These are phyloP conservation scores for Nephelium lappaceum DNA, from an alignment of 345 rosid species.

Conservation along the genomic window DNA sequence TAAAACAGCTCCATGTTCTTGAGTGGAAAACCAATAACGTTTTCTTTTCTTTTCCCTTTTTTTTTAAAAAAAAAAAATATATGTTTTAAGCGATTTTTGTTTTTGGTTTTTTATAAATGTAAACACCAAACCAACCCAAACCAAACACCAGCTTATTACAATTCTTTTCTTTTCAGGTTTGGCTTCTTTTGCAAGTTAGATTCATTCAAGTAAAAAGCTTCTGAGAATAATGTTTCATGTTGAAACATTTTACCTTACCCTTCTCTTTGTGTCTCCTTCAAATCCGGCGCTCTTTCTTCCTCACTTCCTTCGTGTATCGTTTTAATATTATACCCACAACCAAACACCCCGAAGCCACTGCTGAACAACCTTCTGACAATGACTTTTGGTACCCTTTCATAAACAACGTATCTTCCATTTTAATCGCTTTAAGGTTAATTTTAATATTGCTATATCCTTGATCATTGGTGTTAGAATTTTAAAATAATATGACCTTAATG, in stretches of 20 bases:
- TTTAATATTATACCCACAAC: background rate
- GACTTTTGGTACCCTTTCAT: background rate
- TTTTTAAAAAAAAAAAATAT: background rate
- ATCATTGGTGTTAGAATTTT: too few relatives aligned
- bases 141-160: background rate
- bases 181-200: slow-evolving; percentile 37
- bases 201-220: slow-evolving; percentile 10
- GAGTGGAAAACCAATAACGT: background rate
- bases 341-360: background rate
- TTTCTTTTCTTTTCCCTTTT: background rate
- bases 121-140: background rate
- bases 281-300: slow-evolving; percentile 43
- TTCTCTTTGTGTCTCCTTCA: slow-evolving; percentile 35
- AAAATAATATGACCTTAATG: too few relatives aligned
- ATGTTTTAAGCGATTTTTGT: background rate
- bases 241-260: slow-evolving; percentile 23
- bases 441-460: too few relatives aligned
- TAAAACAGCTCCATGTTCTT: slow-evolving; percentile 26
- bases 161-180: slow-evolving; percentile 9
- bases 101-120: background rate
- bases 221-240: background rate
- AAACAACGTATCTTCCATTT: too few relatives aligned
- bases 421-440: too few relatives aligned
- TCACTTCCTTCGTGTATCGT: background rate
- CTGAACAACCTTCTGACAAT: background rate